These are phyloP conservation scores for Penicillium corylophilum DNA, from an alignment of 2,329 filamentous ascomycete genomes.

Conservation along the genomic window DNA sequence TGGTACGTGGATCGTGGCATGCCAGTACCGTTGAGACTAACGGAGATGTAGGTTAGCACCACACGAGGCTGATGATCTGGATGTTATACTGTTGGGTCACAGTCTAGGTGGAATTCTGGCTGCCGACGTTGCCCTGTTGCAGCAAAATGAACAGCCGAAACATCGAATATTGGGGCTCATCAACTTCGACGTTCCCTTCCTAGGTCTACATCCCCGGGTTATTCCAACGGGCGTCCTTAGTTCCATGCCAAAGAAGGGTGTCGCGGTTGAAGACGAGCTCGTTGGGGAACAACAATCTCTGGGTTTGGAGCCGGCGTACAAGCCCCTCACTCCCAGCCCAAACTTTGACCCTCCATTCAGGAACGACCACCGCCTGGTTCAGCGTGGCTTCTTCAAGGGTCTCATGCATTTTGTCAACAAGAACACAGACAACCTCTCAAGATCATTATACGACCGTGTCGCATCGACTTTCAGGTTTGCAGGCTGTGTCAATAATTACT, in stretches of 20 bases:
- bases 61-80: conserved; percentile 70
- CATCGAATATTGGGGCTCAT: conserved; percentile 79
- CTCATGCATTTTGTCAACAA: conserved; percentile 78
- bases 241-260: conserved; percentile 56
- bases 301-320: conserved; percentile 19
- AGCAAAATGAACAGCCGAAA: conserved; percentile 37
- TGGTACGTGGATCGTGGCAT: conserved; percentile 54
- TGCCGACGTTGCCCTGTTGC: conserved; percentile 71
- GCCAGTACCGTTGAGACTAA: neutral
- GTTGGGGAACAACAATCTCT: conserved; percentile 19
- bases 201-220: conserved; percentile 86
- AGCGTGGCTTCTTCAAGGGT: conserved; percentile 63
- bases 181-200: conserved; percentile 80
- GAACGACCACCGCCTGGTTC: conserved; percentile 70
- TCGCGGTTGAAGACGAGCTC: conserved; percentile 16
- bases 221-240: conserved; percentile 78
- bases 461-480: conserved; percentile 83
- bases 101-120: conserved; percentile 85
- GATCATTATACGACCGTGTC: conserved; percentile 71
- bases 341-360: conserved; percentile 73
- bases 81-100: conserved; percentile 81
- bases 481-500: conserved; percentile 73
- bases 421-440: conserved; percentile 69
- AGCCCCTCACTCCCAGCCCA: conserved; percentile 43
- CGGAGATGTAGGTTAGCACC: conserved; percentile 61